Evolutionary conservation across 2,329 filamentous ascomycete genomes (phyloP), one percentile per base, ranked within the genome.

Genomic region (Fusarium albosuccineum): DNA sequence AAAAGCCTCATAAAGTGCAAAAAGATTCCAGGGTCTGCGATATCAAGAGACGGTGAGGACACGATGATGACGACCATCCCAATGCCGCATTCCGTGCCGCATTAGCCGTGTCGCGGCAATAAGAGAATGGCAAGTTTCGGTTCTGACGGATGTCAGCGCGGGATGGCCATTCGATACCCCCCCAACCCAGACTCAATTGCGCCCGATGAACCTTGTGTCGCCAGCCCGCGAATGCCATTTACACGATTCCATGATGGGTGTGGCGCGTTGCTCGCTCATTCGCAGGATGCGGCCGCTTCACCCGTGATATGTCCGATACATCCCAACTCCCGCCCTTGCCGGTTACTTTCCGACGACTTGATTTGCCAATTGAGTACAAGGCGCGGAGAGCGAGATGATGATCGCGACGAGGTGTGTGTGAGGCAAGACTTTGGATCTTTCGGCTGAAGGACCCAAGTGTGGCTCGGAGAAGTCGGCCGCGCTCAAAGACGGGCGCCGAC

Each of bases 71-170:
- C 44, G 42, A 57, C 42, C 36, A 7, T 16, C 16, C 34, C 33
- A 17, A 40, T 60, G 42, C 57, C 57, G 44, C 57, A 22, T 27
- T 54, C 30, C 26, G 42, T 56, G 48, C 48, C 48, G 33, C 48
- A 50, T 22, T 29, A 50, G 37, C 48, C 48, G 48, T 50, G 48
- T 17, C 34, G n/a, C 33, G 36, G 48, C 33, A 34, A 37, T 37
- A 50, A 50, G 17, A 26, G 40, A 30, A 37, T 42, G 57, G 60
- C 46, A 40, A 29, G 40, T 44, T 45, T 62, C 60, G 60, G 60
- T 62, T 62, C 60, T 62, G 60, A 45, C 49, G 60, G 60, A 61
- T 62, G 60, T 56, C 60, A 62, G 60, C 44, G 17, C 49, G 22
- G 14, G 10, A n/a, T 29, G 46, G 34, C 33, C 48, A 39, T 39